phyloP scores from a whole-genome alignment of 2,329 filamentous ascomycete species.

The Aspergillus amoenus region DNA sequence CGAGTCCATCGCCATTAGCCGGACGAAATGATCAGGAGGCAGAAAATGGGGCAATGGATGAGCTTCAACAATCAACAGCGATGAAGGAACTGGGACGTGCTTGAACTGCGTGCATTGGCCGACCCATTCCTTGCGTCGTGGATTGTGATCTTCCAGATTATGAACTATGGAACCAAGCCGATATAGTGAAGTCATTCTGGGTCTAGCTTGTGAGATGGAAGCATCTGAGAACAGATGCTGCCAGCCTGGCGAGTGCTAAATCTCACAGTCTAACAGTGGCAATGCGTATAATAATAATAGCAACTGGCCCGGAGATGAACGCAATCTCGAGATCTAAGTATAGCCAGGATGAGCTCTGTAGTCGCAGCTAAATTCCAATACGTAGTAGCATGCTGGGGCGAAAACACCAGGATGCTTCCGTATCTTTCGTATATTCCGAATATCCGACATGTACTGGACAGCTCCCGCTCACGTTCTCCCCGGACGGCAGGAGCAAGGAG shows the following conservation, averaged over 20 bases:
- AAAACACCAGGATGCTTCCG: neutral
- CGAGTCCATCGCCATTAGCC: neutral
- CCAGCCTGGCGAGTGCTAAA: too few relatives aligned
- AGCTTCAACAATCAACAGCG: neutral
- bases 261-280: too few relatives aligned
- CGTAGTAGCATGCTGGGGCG: too few relatives aligned
- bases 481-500: neutral
- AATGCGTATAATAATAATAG: too few relatives aligned
- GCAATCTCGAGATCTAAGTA: too few relatives aligned
- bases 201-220: neutral
- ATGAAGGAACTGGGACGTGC: conserved; percentile 1
- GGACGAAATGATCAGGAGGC: neutral
- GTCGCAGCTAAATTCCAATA: too few relatives aligned
- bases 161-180: neutral
- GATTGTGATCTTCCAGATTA: neutral
- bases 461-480: neutral
- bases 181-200: neutral
- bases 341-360: too few relatives aligned
- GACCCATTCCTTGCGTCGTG: conserved; percentile 6
- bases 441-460: neutral
- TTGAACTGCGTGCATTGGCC: neutral
- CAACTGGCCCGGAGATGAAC: too few relatives aligned
- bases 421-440: neutral
- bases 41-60: neutral
- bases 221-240: neutral